These are phyloP conservation scores for Phytophthora sansomeana DNA, from an alignment of 352 stramenopile species.

Conservation along the genomic window DNA sequence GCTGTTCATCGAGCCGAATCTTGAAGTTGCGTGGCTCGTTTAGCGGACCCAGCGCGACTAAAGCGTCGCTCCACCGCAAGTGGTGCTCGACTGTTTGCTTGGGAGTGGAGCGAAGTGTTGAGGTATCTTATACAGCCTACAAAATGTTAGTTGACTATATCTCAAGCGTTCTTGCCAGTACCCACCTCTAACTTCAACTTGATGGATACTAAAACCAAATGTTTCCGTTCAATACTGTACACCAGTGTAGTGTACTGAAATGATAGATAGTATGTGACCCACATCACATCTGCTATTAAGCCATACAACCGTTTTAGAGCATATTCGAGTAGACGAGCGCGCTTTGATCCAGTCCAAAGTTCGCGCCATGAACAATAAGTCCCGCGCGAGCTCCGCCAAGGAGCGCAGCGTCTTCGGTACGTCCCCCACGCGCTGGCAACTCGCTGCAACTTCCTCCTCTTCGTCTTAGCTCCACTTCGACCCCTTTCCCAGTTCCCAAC, in stretches of 20 bases:
- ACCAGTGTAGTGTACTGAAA: background rate
- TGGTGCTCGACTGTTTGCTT: no score
- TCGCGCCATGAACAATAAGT: constrained; percentile 53
- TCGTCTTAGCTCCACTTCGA: constrained; percentile 2
- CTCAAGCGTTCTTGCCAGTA: no score
- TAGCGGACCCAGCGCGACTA: background rate
- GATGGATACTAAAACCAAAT: background rate
- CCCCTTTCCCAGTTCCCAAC: background rate
- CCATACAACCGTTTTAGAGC: background rate
- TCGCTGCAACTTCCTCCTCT: constrained; percentile 12
- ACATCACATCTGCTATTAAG: background rate
- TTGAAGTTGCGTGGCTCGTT: background rate
- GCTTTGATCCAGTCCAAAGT: constrained; percentile 14
- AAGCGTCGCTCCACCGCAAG: background rate
- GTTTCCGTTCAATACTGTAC: background rate
- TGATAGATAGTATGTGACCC: background rate
- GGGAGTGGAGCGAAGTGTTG: no score
- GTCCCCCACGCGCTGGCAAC: constrained; percentile 16
- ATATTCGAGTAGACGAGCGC: constrained; percentile 12
- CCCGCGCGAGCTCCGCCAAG: constrained; percentile 73
- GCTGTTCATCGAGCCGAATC: background rate
- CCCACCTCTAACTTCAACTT: constrained; percentile 17
- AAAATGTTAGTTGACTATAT: no score
- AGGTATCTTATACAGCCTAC: no score
- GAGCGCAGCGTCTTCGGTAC: constrained; percentile 89